phyloP scores from a whole-genome alignment of 2,329 filamentous ascomycete genomes.

The Stagonosporopsis rhizophila region DNA sequence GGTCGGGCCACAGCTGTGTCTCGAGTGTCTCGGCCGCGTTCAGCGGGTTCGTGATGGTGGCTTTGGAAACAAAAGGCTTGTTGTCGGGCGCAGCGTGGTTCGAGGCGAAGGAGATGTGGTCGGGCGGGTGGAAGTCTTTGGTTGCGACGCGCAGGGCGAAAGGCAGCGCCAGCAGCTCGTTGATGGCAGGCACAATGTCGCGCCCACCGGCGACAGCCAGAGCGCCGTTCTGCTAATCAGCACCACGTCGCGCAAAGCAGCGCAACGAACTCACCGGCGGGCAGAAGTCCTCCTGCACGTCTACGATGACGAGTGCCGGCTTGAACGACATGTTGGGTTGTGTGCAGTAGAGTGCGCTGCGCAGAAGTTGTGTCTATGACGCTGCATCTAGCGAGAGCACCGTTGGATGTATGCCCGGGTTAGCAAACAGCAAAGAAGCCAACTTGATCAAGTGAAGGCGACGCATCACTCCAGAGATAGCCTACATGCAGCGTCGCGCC shows the following conservation, averaged over 20 bases:
- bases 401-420: neutral
- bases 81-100: constrained; percentile 73
- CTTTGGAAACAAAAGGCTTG: constrained; percentile 69
- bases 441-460: neutral
- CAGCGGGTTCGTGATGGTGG: constrained; percentile 71
- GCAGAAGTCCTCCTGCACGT: constrained; percentile 95
- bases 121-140: constrained; percentile 85
- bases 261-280: constrained; percentile 69
- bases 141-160: constrained; percentile 82
- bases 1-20: constrained; percentile 83
- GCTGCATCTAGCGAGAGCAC: constrained; percentile 9
- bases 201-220: constrained; percentile 81
- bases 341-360: neutral
- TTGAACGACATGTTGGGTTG: constrained; percentile 29
- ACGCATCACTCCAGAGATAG: neutral
- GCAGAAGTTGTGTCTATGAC: constrained; percentile 4
- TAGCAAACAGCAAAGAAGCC: constrained; percentile 5
- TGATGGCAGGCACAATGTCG: constrained; percentile 73
- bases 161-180: constrained; percentile 73
- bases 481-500: neutral
- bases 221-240: constrained; percentile 71
- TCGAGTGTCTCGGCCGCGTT: constrained; percentile 69
- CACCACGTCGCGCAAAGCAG: neutral
- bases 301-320: constrained; percentile 76
- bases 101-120: constrained; percentile 87